Percentiles rank a stretch among this genome's conserved stretches.
Conservation (phyloP, 768 basidiomycete species). For the Tylopilus rubrobrunneus region DNA sequence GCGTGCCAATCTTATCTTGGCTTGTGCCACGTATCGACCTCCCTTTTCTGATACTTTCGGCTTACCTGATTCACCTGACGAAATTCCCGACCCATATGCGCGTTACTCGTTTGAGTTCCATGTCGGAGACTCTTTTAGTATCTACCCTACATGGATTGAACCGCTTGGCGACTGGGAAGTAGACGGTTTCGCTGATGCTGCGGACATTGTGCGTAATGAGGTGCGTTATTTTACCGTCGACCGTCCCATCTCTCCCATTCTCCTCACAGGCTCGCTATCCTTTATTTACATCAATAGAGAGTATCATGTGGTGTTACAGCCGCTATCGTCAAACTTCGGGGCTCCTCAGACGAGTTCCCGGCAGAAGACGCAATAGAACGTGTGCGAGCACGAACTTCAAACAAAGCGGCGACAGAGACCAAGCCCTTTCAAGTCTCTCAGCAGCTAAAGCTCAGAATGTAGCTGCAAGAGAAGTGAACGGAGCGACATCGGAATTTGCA, state of each 20-base stretch:
- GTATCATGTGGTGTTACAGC: slow-evolving; percentile 43
- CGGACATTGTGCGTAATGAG: slow-evolving; percentile 44
- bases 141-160: slow-evolving; percentile 33
- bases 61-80: slow-evolving; percentile 13
- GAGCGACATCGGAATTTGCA: slow-evolving; percentile 17
- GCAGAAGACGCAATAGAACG: slow-evolving; percentile 17
- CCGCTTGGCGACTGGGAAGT: slow-evolving; percentile 54
- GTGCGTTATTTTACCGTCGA: slow-evolving; percentile 32
- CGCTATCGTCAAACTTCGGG: slow-evolving; percentile 30
- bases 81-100: slow-evolving; percentile 3
- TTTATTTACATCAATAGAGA: slow-evolving; percentile 39
- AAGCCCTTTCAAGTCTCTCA: slow-evolving; percentile 60
- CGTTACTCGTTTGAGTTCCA: slow-evolving; percentile 25
- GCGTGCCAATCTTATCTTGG: slow-evolving; percentile 36
- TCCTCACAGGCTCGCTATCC: slow-evolving; percentile 19
- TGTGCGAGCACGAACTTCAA: slow-evolving; percentile 10
- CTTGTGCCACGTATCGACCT: slow-evolving; percentile 37
- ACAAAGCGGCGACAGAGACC: slow-evolving; percentile 26
- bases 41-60: slow-evolving; percentile 22
- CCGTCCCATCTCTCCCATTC: slow-evolving; percentile 9
- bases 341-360: slow-evolving; percentile 22
- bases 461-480: slow-evolving; percentile 17
- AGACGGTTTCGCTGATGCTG: slow-evolving; percentile 43
- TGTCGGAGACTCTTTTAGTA: slow-evolving; percentile 17
- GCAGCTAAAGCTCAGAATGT: slow-evolving; percentile 46